Evolutionary conservation across 768 basidiomycete species (phyloP).

Genomic region (Kwoniella newhampshirensis): DNA sequence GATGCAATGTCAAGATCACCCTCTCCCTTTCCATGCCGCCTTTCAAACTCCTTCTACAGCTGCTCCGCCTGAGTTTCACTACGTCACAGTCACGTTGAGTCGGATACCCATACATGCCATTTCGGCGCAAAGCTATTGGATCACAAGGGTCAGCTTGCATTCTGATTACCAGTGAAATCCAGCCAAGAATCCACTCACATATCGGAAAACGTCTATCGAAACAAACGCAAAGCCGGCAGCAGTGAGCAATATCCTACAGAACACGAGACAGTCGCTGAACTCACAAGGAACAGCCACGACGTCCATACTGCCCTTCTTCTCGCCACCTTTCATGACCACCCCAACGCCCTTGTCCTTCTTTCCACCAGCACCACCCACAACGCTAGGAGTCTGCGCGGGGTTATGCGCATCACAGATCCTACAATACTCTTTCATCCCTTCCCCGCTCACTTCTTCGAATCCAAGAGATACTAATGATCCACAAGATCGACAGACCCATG

Average conservation of each 20-base stretch:
- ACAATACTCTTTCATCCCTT: constrained; percentile 75
- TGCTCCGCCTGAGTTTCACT: not conserved
- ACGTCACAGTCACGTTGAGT: constrained; percentile 75
- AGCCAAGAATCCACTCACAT: constrained; percentile 27
- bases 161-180: not conserved
- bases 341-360: constrained; percentile 59
- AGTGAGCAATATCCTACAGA: constrained; percentile 6
- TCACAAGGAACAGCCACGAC: constrained; percentile 90
- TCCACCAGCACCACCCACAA: constrained; percentile 62
- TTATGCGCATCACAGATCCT: constrained; percentile 69
- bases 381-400: not conserved
- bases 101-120: constrained; percentile 98
- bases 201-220: constrained; percentile 48
- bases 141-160: constrained; percentile 2
- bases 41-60: no score
- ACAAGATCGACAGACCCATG: constrained; percentile 97
- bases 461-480: constrained; percentile 94
- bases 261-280: constrained; percentile 54
- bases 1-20: no score
- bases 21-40: no score
- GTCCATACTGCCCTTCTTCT: constrained; percentile 64
- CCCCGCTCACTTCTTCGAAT: constrained; percentile 76
- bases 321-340: constrained; percentile 37
- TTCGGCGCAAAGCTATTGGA: constrained; percentile 60
- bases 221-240: constrained; percentile 3